phyloP scores from a whole-genome alignment of 1,284 basidiomycete genomes.

The Ganoderma boninense region DNA sequence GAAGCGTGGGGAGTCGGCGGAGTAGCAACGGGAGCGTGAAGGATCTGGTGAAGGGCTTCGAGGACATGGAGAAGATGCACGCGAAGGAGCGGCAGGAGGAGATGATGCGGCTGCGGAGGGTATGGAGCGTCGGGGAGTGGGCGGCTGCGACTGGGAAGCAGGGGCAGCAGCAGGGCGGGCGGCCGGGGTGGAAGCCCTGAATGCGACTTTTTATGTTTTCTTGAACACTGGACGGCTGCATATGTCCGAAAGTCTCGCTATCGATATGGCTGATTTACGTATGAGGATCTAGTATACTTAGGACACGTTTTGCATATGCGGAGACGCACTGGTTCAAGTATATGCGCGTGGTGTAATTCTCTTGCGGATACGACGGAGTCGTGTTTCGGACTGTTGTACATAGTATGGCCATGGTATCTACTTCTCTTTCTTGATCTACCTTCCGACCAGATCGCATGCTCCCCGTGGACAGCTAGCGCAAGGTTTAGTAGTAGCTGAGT shows the following conservation, averaged over 20 bases:
- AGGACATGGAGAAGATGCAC: slow-evolving; percentile 52
- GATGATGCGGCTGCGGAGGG: slow-evolving; percentile 35
- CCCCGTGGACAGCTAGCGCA: background rate
- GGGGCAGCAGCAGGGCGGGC: slow-evolving; percentile 14
- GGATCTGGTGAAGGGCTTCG: slow-evolving; percentile 71
- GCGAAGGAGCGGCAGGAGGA: slow-evolving; percentile 35
- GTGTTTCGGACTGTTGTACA: slow-evolving; percentile 21
- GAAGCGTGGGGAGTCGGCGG: slow-evolving; percentile 47
- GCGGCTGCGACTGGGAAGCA: slow-evolving; percentile 21
- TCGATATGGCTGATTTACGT: slow-evolving; percentile 2
- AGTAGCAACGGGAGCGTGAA: slow-evolving; percentile 74
- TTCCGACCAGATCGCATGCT: background rate
- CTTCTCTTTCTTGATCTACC: background rate
- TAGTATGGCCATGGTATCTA: slow-evolving; percentile 18
- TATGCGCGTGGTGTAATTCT: no score
- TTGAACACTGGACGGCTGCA: background rate
- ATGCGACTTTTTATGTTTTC: background rate
- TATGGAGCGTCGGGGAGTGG: slow-evolving; percentile 39
- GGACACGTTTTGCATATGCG: slow-evolving; percentile 4
- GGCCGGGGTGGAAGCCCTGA: slow-evolving; percentile 37
- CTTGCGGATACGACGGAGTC: slow-evolving; percentile 16
- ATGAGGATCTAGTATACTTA: background rate
- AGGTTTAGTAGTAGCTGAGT: slow-evolving; percentile 29
- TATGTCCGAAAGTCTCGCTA: background rate
- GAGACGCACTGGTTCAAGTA: background rate